These are phyloP conservation scores for Cystoisospora suis DNA, from an alignment of 169 alveolate species.

Conservation along the genomic window DNA sequence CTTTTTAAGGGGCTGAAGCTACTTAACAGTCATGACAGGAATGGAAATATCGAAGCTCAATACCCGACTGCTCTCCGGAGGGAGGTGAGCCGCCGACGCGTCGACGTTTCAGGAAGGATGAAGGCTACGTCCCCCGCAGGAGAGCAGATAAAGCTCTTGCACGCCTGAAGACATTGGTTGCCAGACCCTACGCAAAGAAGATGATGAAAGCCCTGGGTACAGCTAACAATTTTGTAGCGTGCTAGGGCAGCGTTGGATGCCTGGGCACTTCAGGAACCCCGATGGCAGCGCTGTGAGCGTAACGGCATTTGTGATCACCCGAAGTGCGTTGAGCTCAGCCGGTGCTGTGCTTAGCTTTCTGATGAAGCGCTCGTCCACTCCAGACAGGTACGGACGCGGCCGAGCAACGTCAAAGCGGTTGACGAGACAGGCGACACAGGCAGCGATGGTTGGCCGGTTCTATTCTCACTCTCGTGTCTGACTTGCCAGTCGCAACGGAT, in stretches of 20 bases:
- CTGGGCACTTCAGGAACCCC: conserved; percentile 24
- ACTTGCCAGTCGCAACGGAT: conserved; percentile 61
- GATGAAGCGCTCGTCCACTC: conserved; percentile 41
- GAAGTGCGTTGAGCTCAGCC: background rate
- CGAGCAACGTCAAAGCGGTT: background rate
- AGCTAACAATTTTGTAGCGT: no score
- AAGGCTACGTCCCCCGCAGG: conserved; percentile 9
- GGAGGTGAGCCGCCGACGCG: conserved; percentile 11
- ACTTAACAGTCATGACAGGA: background rate
- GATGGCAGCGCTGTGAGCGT: conserved; percentile 30
- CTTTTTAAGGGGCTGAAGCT: background rate
- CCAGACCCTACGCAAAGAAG: conserved; percentile 52
- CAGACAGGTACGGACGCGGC: conserved; percentile 27
- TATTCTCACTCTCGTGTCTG: conserved; percentile 45
- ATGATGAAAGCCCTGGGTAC: conserved; percentile 54
- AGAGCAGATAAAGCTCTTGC: conserved; percentile 61
- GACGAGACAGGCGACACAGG: background rate
- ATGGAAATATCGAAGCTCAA: conserved; percentile 45
- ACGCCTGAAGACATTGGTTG: conserved; percentile 44
- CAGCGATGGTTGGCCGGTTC: conserved; percentile 65
- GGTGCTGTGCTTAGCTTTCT: background rate
- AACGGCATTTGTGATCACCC: background rate
- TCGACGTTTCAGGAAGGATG: background rate
- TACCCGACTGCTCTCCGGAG: conserved; percentile 57
- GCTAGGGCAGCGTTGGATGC: background rate